Base-by-base conservation (phyloP, 163 green algal species). In the Chlamydomonas reinhardtii region DNA sequence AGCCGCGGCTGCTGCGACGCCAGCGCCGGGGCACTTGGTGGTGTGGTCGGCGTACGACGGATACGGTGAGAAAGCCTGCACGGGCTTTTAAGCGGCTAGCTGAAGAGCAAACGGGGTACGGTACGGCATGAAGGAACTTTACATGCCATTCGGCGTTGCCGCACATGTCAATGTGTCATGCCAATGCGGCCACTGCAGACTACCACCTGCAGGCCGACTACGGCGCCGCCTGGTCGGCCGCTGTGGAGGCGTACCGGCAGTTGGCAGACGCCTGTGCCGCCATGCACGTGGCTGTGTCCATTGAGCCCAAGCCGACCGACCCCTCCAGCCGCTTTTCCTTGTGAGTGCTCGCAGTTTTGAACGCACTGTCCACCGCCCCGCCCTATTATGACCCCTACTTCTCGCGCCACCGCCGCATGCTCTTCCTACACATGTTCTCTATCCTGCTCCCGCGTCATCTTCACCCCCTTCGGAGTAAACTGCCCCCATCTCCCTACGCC, bases 11-110 rank as follows among this genome's bases (percentile, higher is more conserved):
- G 31, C 66, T 0, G 31, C n/a, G n/a, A n/a, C n/a, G n/a, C n/a
- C n/a, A n/a, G n/a, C 66, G 31, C 14, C 9, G 27, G 27, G 59
- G 25, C 64, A 85, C 34, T 14, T 85, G 78, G 70, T 76, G 35
- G 35, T 76, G 70, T 76, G 70, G 70, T 76, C 70, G 11, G 70
- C 70, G 20, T 76, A 76, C 9, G 70, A 76, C 20, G 70, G 70
- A 25, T 76, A 61, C 70, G 70, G 70, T 76, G 31, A 56, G 68
- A 5, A 2, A 11, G 22, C 8, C 20, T 65, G 59, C 59, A 54
- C 8, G 43, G 8, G 12, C 48, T 56, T 2, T 9, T 48, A 48
- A 48, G 39, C 39, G n/a, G n/a, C n/a, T n/a, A n/a, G n/a, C n/a
- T n/a, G n/a, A n/a, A n/a, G n/a, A 48, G 39, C 39, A 48, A 14